Evolutionary conservation across 208 protist genomes (phyloP).

Genomic region (Trypanosoma congolense): DNA sequence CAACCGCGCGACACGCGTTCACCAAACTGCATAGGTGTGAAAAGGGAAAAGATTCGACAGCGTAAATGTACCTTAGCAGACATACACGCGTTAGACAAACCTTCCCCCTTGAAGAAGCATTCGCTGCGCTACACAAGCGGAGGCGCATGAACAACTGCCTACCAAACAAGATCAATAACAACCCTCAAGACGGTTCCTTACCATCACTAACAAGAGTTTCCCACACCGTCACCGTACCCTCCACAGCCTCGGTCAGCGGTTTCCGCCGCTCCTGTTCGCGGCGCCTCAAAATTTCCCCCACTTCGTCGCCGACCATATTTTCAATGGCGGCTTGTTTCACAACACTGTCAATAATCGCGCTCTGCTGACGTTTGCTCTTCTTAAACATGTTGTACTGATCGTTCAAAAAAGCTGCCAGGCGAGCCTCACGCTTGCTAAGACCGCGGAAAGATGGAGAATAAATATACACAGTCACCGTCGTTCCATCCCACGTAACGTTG

Average conservation of each 20-base stretch:
- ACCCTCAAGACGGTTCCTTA: no score
- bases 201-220: slow-evolving; percentile 20
- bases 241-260: slow-evolving; percentile 36
- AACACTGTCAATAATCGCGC: slow-evolving; percentile 26
- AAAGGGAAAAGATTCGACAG: no score
- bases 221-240: slow-evolving; percentile 31
- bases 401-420: slow-evolving; percentile 78
- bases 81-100: no score
- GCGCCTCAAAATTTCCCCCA: slow-evolving; percentile 20
- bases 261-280: slow-evolving; percentile 39
- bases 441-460: slow-evolving; percentile 81
- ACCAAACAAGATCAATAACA: no score
- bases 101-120: no score
- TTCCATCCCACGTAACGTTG: slow-evolving; percentile 54
- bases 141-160: no score
- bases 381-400: slow-evolving; percentile 83
- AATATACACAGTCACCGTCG: slow-evolving; percentile 63
- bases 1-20: no score
- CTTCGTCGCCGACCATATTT: slow-evolving; percentile 36
- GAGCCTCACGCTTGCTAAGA: slow-evolving; percentile 73
- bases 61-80: no score
- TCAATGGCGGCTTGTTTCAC: slow-evolving; percentile 35
- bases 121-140: no score
- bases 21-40: no score
- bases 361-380: slow-evolving; percentile 67